These are phyloP conservation scores for Diutina catenulata DNA, from an alignment of 1,139 yeast genomes.

Conservation along the genomic window DNA sequence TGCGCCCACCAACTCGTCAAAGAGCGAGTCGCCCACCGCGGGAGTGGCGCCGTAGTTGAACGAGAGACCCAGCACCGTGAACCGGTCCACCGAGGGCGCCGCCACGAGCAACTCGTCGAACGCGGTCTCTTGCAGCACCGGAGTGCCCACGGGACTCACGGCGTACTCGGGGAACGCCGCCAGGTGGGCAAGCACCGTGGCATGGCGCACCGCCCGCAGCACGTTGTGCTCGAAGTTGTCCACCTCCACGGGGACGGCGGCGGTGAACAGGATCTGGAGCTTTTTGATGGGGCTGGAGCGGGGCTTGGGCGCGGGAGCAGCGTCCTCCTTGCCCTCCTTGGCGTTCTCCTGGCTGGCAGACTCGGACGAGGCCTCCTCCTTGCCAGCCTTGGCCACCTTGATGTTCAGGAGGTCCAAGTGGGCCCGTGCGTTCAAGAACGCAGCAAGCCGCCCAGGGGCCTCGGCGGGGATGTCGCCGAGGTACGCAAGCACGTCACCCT, in stretches of 20 bases:
- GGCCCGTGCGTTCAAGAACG: constrained; percentile 43
- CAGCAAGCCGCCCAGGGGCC: constrained; percentile 40
- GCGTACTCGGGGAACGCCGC: constrained; percentile 30
- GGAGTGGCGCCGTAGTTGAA: constrained; percentile 15
- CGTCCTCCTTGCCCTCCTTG: not conserved
- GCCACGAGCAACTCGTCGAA: constrained; percentile 58
- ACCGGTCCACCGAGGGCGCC: constrained; percentile 45
- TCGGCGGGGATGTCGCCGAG: constrained; percentile 58
- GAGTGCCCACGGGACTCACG: constrained; percentile 26
- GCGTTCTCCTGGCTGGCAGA: constrained; percentile 10
- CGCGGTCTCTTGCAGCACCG: constrained; percentile 32
- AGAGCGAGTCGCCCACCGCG: constrained; percentile 12
- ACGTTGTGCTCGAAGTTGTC: not conserved
- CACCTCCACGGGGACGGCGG: not conserved
- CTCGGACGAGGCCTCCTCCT: constrained; percentile 9
- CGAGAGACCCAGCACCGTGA: constrained; percentile 28
- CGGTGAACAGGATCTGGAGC: not conserved
- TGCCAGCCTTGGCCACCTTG: constrained; percentile 12
- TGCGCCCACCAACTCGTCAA: constrained; percentile 37
- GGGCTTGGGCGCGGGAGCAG: not conserved
- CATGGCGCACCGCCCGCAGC: not conserved
- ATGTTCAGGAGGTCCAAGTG: constrained; percentile 73
- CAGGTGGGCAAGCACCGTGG: constrained; percentile 16
- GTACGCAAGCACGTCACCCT: constrained; percentile 84
- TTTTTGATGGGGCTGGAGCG: no score